Evolutionary conservation across 2,329 filamentous ascomycete species (phyloP), one percentile per base, ranked within the genome.

Genomic region (Aspergillus pseudonomiae): DNA sequence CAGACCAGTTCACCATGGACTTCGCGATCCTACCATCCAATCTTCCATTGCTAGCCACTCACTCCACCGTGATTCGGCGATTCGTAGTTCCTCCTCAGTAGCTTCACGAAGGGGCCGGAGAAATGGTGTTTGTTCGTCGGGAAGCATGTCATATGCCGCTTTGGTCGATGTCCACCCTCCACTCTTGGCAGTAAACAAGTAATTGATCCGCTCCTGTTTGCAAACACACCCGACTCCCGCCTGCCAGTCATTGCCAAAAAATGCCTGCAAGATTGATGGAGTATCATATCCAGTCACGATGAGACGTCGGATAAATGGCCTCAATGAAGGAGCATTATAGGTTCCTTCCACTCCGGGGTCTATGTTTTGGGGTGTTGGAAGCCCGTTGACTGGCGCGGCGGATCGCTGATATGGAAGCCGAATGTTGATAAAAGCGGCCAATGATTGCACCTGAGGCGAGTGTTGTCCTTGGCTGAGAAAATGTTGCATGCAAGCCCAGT

Each of bases 41-140:
- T 97, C 94, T 78, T 97, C 93, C 92, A 97, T 96, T 9, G 92
- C 92, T 43, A 97, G 80, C 94, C 94, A 98, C 74, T 94, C 89
- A 75, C 93, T 96, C 95, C 95, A 99, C 63, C 85, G 88, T 60
- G 86, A 85, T 78, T 98, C 94, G 0, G 94, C 94, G 24, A 82
- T 85, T 60, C 91, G 85, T 65, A 98, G 91, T 80, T 98, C 95
- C 48, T 88, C 86, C 74, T 94, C 88, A 14, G 86, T 87, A 2
- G 91, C 89, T 60, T 89, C 87, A 66, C 90, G 88, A 21, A 97
- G 81, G 12, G 94, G 93, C 67, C 89, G 88, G 68, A 98, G 81
- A 76, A 96, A 98, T 0, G 94, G 95, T 0, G 96, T 86, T 9
- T 87, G 90, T 81, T 98, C 93, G 62, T 93, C 88, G 7, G 89